Base-by-base conservation (phyloP, 352 stramenopile genomes). In the Globisporangium abappressorium region DNA sequence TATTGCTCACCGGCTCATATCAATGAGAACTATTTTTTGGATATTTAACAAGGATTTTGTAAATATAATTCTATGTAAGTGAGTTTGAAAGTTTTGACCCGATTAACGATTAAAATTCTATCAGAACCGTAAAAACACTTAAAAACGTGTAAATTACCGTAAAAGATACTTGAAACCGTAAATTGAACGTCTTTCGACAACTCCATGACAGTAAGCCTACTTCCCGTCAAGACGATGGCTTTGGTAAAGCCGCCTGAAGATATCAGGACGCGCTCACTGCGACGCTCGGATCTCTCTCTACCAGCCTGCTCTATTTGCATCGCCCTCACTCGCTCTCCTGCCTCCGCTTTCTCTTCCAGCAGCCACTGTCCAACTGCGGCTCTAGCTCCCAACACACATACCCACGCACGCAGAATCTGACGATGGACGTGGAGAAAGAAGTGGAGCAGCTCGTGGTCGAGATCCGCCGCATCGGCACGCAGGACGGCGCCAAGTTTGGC, bases 381-480 rank as follows among this genome's bases (percentile, higher is more conserved):
- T 34, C 60, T 46, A 38, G 12, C 11, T 9, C 15, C 26, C 14
- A 7, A 33, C n/a, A 14, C 6, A 12, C 30, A 18, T 3, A 22
- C 24, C 20, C 62, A 54, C 38, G 22, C 53, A 18, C 3, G 8
- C 26, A 69, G 12, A 28, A 9, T 49, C n/a, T 9, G 2, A 57
- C 20, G n/a, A 83, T 83, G 77, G 82, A 86, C 66, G 77, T 94
- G 22, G 80, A 91, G 57, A 87, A 85, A 73, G 86, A 94, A 70
- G 82, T 90, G 43, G 65, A 81, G 58, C 78, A 87, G 74, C 76
- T 94, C 15, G 76, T 93, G 66, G 53, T 79, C 26, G 86, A 94
- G 69, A 94, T 94, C 76, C 71, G 70, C 28, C 79, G 86, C 53
- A 70, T 94, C 66, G 84, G 71, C 30, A 68, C 66, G 56, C 76